Evolutionary conservation across 1,284 basidiomycete genomes (phyloP), one percentile per base, ranked within the genome.

Genomic region (Rhodotorula glutinis): DNA sequence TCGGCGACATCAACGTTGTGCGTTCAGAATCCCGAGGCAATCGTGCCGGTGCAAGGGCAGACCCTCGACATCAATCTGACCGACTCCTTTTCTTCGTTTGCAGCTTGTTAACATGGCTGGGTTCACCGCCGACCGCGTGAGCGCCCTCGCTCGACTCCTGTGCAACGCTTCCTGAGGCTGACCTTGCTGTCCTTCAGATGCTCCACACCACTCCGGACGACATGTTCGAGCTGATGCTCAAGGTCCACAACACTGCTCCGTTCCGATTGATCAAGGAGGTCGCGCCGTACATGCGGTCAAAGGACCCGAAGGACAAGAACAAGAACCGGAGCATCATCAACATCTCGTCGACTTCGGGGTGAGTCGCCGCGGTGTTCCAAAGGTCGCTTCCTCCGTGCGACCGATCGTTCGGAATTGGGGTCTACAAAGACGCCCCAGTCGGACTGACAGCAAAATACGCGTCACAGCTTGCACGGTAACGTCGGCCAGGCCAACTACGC

Each of bases 171-270:
- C 16, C 2, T 21, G 81, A 46, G 17, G 30, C 53, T 21, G 21
- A 2, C 29, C 19, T 33, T 16, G 33, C 10, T 33, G 23, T 16
- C 16, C 19, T 25, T 44, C 55, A 59, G 79, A 92, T 92, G 91
- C 81, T 90, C 52, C 90, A 92, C 80, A 91, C 89, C 5, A 90
- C 87, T 73, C 86, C 88, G 13, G 91, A 92, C 78, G 89, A 90
- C 51, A 85, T 86, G 1, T 92, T 86, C 78, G 88, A 91, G 73
- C 82, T 89, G 72, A 92, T 92, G 77, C 82, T 88, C 79, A 89
- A 89, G 77, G 87, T 91, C 68, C 90, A 89, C 80, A 85, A 88
- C 77, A 83, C 85, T 51, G 88, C 87, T n/a, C 90, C 91, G 1
- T 92, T 92, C 85, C 83, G 90, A 51, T 85, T 92, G 74, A 82